Base-by-base conservation (phyloP, 2,329 filamentous ascomycete genomes). In the Apiospora rasikravindrae region DNA sequence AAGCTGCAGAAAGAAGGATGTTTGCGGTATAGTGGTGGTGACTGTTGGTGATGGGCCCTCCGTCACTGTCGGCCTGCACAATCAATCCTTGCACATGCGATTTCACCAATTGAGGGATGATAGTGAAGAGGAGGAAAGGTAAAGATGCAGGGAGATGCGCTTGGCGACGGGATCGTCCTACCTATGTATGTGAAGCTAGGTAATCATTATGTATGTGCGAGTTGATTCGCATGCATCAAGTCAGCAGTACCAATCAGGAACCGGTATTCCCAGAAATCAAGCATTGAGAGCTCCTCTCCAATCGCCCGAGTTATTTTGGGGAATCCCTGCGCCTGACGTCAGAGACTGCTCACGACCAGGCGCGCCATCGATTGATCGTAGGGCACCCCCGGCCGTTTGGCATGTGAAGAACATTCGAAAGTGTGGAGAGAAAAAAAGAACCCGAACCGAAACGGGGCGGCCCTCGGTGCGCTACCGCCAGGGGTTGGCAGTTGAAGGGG, bases 271-370 rank as follows among this genome's bases (percentile, higher is more conserved):
- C 29, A n/a, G 37, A 33, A 64, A 64, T n/a, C 57, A 40, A 40
- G 29, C 57, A 64, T 64, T 64, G 57, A 22, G n/a, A 64, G 57
- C 57, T 64, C 33, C 33, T 14, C 29, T 19, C 16, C 10, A 37
- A 40, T 19, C 14, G 33, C 1, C 57, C 19, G 29, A 37, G 33
- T 24, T 40, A 64, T 64, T 64, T 64, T 14, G 57, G 57, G 22
- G 33, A 11, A 64, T 40, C 57, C 57, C 57, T 64, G 57, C 29
- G 33, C 33, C 29, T 64, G 57, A 64, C 57, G 57, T 64, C 57
- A 64, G 57, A 40, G 57, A 40, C 33, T n/a, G 57, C 29, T 40
- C 13, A 64, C 19, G 10, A n/a, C 10, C 6, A 33, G 33, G 19
- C 53, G 53, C 57, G 19, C 19, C 29, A 40, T 26, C 24, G 22